These are phyloP conservation scores for Shiraia bambusicola DNA, from an alignment of 2,329 filamentous ascomycete genomes.

Conservation along the genomic window DNA sequence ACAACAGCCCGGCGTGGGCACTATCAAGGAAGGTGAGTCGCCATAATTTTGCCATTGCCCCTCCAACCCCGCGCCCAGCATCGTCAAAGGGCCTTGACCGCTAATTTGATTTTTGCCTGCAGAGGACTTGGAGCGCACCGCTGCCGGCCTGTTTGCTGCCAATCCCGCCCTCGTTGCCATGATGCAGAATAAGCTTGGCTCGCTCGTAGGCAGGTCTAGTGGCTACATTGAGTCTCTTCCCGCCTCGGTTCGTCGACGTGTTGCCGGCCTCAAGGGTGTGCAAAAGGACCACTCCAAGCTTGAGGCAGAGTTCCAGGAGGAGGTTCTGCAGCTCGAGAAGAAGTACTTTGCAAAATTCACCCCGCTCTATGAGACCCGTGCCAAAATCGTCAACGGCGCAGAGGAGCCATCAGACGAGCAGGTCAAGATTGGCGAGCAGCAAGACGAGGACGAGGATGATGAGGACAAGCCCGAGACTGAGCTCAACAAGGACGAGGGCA, in stretches of 20 bases:
- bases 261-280: conserved; percentile 93
- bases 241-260: conserved; percentile 82
- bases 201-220: conserved; percentile 90
- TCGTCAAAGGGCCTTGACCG: conserved; percentile 33
- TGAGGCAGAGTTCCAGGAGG: conserved; percentile 97
- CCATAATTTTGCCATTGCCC: conserved; percentile 20
- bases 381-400: conserved; percentile 85
- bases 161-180: conserved; percentile 94
- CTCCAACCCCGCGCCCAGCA: conserved; percentile 32
- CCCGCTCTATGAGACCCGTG: conserved; percentile 92
- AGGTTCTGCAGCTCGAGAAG: conserved; percentile 97
- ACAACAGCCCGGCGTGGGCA: conserved; percentile 88
- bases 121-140: conserved; percentile 91
- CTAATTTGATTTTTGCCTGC: conserved; percentile 41
- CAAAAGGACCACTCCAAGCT: conserved; percentile 99
- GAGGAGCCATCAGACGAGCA: conserved; percentile 85
- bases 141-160: conserved; percentile 90
- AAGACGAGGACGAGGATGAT: conserved; percentile 64
- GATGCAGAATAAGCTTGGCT: conserved; percentile 95
- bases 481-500: conserved; percentile 59
- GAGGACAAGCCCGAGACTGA: conserved; percentile 56
- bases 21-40: conserved; percentile 89
- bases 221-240: conserved; percentile 98
- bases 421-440: conserved; percentile 80
- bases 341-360: conserved; percentile 99